phyloP scores from a whole-genome alignment of 345 rosid species.

The Sonneratia alba region DNA sequence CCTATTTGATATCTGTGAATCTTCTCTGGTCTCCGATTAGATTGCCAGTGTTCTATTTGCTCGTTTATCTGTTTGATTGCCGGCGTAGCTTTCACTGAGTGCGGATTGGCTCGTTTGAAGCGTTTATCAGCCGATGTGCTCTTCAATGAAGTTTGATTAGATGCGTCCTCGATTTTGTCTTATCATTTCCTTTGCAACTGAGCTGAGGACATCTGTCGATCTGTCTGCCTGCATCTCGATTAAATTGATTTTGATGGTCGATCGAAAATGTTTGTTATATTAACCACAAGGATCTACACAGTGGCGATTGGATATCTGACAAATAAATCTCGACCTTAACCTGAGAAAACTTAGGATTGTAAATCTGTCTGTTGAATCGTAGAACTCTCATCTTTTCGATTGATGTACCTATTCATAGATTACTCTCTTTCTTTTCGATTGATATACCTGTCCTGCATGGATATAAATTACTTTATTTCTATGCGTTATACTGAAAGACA shows the following conservation, averaged over 20 bases:
- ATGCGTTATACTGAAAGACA: not conserved
- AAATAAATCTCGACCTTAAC: not conserved
- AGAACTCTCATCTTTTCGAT: too few species aligned
- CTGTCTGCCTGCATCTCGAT: not conserved
- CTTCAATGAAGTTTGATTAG: not conserved
- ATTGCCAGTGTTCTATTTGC: conserved; percentile 5
- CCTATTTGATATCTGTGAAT: not conserved
- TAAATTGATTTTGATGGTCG: not conserved
- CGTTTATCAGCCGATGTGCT: not conserved
- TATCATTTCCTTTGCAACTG: not conserved
- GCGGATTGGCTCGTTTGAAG: not conserved
- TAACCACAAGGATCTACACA: too few species aligned
- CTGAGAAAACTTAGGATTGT: not conserved
- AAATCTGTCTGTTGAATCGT: not conserved
- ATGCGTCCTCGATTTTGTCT: not conserved
- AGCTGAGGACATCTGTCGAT: not conserved
- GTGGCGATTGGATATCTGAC: not conserved
- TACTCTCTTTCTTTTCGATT: not conserved
- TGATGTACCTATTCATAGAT: too few species aligned
- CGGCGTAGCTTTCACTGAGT: not conserved
- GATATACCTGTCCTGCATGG: too few species aligned
- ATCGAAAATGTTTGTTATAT: not conserved
- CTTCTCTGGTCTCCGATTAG: not conserved
- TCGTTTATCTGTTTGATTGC: not conserved
- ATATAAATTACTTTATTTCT: not conserved